A percentile compares a stretch with the other conserved stretches of the same genome.
Evolutionary conservation across 495 filamentous ascomycete species (phyloP).

Genomic region (Xylaria venustula): DNA sequence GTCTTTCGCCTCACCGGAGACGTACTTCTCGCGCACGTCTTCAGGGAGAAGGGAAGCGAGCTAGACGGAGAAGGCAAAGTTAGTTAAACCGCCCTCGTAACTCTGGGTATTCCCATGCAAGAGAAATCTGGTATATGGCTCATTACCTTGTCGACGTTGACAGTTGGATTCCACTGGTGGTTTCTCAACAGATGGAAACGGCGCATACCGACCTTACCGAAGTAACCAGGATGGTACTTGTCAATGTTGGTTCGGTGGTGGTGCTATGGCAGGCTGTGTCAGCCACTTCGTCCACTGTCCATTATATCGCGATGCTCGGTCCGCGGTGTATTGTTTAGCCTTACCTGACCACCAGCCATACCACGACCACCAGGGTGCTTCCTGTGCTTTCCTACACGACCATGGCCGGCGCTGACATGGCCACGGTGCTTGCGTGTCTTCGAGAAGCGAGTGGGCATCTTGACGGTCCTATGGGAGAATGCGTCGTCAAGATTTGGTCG

Average conservation of each 20-base stretch:
- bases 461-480: conserved; percentile 28
- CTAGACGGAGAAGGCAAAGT: not conserved
- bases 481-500: conserved; percentile 16
- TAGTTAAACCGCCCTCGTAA: not conserved
- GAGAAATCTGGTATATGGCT: not conserved
- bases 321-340: not conserved
- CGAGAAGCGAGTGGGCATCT: conserved; percentile 79
- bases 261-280: conserved; percentile 60
- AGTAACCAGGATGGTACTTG: conserved; percentile 70
- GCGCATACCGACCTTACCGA: conserved; percentile 96
- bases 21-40: conserved; percentile 81
- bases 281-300: not conserved
- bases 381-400: conserved; percentile 90
- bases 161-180: conserved; percentile 88
- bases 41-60: conserved; percentile 53
- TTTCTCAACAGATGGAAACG: conserved; percentile 90
- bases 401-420: conserved; percentile 91
- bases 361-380: conserved; percentile 94
- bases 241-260: conserved; percentile 94
- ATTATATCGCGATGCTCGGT: not conserved
- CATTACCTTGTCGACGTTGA: conserved; percentile 87
- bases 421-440: conserved; percentile 90
- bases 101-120: conserved; percentile 8
- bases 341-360: conserved; percentile 33
- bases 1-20: conserved; percentile 69